Evolutionary conservation across 192 early-diverging fungal species (phyloP).

Genomic region (Podila epicladia): DNA sequence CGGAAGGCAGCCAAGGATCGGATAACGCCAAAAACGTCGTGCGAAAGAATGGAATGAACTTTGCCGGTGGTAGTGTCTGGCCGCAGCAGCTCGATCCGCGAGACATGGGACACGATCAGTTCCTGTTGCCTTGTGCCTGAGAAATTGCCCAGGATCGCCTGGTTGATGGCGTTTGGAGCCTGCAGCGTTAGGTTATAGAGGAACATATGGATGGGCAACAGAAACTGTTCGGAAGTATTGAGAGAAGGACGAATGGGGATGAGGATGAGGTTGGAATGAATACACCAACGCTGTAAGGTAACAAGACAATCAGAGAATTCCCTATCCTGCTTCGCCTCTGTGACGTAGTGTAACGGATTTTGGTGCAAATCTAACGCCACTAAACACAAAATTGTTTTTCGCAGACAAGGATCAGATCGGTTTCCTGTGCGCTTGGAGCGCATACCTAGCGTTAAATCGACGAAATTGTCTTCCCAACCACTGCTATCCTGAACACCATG

Average conservation of each 20-base stretch:
- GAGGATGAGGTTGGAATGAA: not conserved
- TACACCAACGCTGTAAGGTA: no score
- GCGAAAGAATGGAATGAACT: conserved; percentile 72
- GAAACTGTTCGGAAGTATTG: not conserved
- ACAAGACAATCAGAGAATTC: no score
- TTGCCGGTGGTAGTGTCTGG: conserved; percentile 86
- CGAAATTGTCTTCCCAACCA: no score
- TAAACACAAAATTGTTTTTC: no score
- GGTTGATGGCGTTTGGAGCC: conserved; percentile 79
- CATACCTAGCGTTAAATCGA: no score
- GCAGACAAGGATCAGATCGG: no score
- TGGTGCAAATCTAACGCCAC: no score
- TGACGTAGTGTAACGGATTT: no score
- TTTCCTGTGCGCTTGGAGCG: not conserved
- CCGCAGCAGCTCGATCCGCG: conserved; percentile 82
- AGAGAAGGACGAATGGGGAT: not conserved
- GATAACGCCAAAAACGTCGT: conserved; percentile 88
- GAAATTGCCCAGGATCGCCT: conserved; percentile 90
- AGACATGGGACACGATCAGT: conserved; percentile 78
- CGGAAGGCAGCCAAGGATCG: conserved; percentile 87
- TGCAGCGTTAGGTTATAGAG: conserved; percentile 94
- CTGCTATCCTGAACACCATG: no score
- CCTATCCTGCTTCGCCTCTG: no score
- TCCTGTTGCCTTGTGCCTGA: conserved; percentile 93
- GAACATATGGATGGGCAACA: conserved; percentile 49